Evolutionary conservation across 495 filamentous ascomycete genomes (phyloP).

Genomic region (Alectoria sarmentosa): DNA sequence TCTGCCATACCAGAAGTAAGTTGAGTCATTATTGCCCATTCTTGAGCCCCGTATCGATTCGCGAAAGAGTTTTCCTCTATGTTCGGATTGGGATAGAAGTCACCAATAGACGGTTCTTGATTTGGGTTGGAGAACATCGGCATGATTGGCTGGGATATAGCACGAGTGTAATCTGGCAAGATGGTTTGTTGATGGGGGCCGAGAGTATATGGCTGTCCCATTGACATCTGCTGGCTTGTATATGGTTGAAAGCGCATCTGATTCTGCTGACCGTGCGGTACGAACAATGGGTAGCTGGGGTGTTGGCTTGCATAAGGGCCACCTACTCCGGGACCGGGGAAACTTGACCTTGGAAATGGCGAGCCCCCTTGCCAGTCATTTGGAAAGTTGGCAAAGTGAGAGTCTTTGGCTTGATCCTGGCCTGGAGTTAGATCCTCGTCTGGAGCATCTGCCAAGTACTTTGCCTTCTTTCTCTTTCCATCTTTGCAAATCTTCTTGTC

Average conservation of each 20-base stretch:
- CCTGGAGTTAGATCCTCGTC: slow-evolving; percentile 64
- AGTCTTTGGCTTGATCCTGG: slow-evolving; percentile 43
- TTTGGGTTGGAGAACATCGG: slow-evolving; percentile 29
- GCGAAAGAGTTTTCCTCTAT: slow-evolving; percentile 90
- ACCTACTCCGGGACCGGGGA: slow-evolving; percentile 23
- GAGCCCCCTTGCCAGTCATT: slow-evolving; percentile 3
- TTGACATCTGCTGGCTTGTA: slow-evolving; percentile 57
- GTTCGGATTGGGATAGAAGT: slow-evolving; percentile 89
- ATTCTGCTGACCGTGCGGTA: slow-evolving; percentile 24
- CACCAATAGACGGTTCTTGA: slow-evolving; percentile 46
- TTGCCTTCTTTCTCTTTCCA: slow-evolving; percentile 96
- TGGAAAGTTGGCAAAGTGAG: slow-evolving; percentile 9
- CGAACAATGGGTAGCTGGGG: slow-evolving; percentile 16
- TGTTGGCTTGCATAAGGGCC: slow-evolving; percentile 20
- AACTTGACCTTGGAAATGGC: slow-evolving; percentile 16
- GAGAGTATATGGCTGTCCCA: slow-evolving; percentile 53
- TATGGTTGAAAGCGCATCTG: slow-evolving; percentile 44
- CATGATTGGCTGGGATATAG: slow-evolving; percentile 18
- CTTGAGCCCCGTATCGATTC: slow-evolving; percentile 86
- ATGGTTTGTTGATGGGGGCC: slow-evolving; percentile 24
- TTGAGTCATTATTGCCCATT: slow-evolving; percentile 90
- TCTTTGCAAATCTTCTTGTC: slow-evolving; percentile 88
- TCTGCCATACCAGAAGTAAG: slow-evolving; percentile 84
- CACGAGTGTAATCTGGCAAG: slow-evolving; percentile 25
- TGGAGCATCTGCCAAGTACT: slow-evolving; percentile 95